These are phyloP conservation scores for Suhomyces bolitotheri DNA, from an alignment of 1,139 yeast species.

Conservation along the genomic window DNA sequence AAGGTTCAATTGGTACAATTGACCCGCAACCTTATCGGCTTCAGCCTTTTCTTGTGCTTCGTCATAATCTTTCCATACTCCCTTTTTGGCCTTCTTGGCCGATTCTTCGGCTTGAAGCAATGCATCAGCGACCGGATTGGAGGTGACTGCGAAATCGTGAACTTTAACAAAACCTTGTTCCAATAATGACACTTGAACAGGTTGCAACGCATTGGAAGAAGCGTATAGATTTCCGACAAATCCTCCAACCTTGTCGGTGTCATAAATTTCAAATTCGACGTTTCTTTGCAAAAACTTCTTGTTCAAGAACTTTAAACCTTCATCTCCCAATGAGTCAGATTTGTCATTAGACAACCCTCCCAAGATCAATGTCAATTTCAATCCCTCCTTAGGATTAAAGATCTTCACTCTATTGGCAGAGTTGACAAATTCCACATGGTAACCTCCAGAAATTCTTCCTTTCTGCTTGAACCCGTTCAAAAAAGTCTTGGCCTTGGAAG, in stretches of 20 bases:
- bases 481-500: conserved; percentile 71
- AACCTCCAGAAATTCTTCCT: conserved; percentile 58
- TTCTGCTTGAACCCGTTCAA: conserved; percentile 69
- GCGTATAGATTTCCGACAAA: conserved; percentile 72
- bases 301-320: conserved; percentile 57
- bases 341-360: conserved; percentile 68
- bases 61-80: conserved; percentile 67
- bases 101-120: conserved; percentile 61
- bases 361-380: conserved; percentile 66
- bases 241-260: conserved; percentile 76
- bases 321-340: conserved; percentile 45
- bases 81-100: conserved; percentile 57
- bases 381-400: conserved; percentile 69
- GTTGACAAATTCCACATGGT: conserved; percentile 67
- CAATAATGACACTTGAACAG: conserved; percentile 63
- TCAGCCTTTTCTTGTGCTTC: conserved; percentile 31
- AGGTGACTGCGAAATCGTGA: conserved; percentile 65
- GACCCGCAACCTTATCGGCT: conserved; percentile 24
- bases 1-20: conserved; percentile 23
- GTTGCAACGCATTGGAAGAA: conserved; percentile 45
- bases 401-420: conserved; percentile 69
- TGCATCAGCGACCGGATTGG: conserved; percentile 55
- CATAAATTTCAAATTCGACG: conserved; percentile 67
- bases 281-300: conserved; percentile 68
- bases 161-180: conserved; percentile 64